A percentile compares a stretch with the other conserved stretches of the same genome.
Evolutionary conservation across 2,329 filamentous ascomycete species (phyloP).

Genomic region (Cladosporium sp.): DNA sequence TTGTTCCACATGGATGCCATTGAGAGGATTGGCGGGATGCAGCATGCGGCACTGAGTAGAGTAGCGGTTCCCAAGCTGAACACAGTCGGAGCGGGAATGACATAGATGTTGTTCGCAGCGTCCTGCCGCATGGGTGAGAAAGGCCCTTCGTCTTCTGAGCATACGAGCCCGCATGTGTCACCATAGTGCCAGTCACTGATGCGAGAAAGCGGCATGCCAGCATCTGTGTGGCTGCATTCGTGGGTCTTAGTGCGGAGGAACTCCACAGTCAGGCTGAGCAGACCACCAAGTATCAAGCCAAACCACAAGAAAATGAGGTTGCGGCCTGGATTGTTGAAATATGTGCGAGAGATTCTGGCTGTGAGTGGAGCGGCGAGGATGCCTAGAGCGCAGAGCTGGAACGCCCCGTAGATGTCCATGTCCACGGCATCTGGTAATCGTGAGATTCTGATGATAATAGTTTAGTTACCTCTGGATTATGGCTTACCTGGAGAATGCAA

Average conservation of each 20-base stretch:
- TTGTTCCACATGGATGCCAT: slow-evolving; percentile 65
- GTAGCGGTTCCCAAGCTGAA: slow-evolving; percentile 63
- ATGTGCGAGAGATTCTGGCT: slow-evolving; percentile 62
- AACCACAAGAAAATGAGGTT: slow-evolving; percentile 69
- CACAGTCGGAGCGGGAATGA: slow-evolving; percentile 59
- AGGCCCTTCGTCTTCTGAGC: slow-evolving; percentile 51
- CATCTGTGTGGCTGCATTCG: slow-evolving; percentile 47
- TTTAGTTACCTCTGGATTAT: neutral
- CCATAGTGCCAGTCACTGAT: slow-evolving; percentile 50
- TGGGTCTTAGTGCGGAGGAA: slow-evolving; percentile 59
- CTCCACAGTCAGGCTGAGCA: slow-evolving; percentile 64
- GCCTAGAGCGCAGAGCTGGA: slow-evolving; percentile 67
- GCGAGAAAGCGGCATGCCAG: slow-evolving; percentile 43
- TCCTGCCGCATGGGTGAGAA: slow-evolving; percentile 58
- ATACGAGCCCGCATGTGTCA: slow-evolving; percentile 52
- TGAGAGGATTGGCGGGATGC: slow-evolving; percentile 64
- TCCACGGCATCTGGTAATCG: slow-evolving; percentile 60
- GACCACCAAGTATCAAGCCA: slow-evolving; percentile 42
- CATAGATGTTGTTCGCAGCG: slow-evolving; percentile 62
- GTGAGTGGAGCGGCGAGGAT: slow-evolving; percentile 66
- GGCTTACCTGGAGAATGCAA: slow-evolving; percentile 60
- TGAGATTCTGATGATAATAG: neutral
- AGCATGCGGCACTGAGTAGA: slow-evolving; percentile 64
- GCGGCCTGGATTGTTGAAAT: slow-evolving; percentile 64
- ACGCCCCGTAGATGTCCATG: slow-evolving; percentile 69